Base-by-base conservation (phyloP, 805 yeast species). In the Scheffersomyces ergatensis region DNA sequence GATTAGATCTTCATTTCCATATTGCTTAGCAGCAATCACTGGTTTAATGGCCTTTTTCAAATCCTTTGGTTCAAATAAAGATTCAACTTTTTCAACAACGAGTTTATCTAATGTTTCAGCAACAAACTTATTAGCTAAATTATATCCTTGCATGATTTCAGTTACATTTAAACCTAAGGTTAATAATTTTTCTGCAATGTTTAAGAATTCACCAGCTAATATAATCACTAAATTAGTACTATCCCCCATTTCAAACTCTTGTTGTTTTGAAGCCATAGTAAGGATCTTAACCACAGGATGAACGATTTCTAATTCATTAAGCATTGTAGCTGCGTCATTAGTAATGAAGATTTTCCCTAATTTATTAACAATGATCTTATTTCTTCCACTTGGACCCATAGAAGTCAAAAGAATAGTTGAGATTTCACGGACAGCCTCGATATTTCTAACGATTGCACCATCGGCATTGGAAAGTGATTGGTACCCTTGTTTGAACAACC, bases 261-360 rank as follows among this genome's bases (percentile, higher is more conserved):
- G 99, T 70, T 93, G 99, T 61, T 92, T 87, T 12, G 95, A 82
- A 16, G 98, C 96, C 97, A 89, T 89, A 40, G 92, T 93, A 47
- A 93, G 77, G 35, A 93, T 80, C 65, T 92, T 93, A 9, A 93
- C 99, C 2, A 97, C 98, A 5, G 99, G 99, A 62, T 92, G 98
- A 35, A 93, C 89, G 50, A 92, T 89, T 47, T 92, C 97, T 41
- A 92, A 72, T 63, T 93, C 98, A 50, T 85, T 80, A 45, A 93
- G 74, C 83, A 93, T 93, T 6, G 99, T 93, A 29, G 97, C 97
- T n/a, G 98, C 97, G 62, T 93, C 99, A 53, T 88, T 88, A 33
- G 98, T 93, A 47, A 93, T 80, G 61, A 89, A 88, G 18, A 88
- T 84, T 59, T 84, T 89, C 44, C 89, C 89, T 50, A 87, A 67